Evolutionary conservation across 1,284 basidiomycete genomes (phyloP), one percentile per base, ranked within the genome.

Genomic region (Fomitopsis schrenkii): DNA sequence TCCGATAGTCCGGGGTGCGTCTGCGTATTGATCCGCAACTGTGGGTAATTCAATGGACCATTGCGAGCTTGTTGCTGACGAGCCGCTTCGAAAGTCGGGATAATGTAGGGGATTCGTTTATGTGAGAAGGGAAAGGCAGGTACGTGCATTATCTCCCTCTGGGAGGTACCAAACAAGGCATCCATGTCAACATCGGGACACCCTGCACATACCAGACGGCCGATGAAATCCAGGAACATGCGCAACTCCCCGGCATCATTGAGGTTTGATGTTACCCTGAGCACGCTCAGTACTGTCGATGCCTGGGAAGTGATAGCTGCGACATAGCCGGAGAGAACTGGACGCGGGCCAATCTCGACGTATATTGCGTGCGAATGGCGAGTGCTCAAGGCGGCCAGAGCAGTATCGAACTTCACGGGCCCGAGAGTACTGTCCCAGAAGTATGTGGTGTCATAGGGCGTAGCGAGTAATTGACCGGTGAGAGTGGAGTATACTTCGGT

Each of bases 1-100:
- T 77, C 68, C 0, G 73, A 74, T 0, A 80, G 66, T 4, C 61
- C 65, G 0, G 76, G 76, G 62, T 78, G 77, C 1, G 74, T 77
- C 10, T 26, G 14, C 9, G 8, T 26, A 36, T 36, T 53, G 50
- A 53, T 12, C 17, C 50, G 10, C 17, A 46, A 33, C 2, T 35
- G 50, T 15, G 41, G 42, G 15, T 33, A 15, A 4, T 45, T 15
- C 15, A 57, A 19, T 7, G 7, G 42, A 15, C 50, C 50, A 15
- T 33, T 33, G 30, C 30, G 30, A 53, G 50, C 28, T 53, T 26
- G 10, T n/a, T 5, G 3, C 28, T 26, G 9, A 53, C 17, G 50
- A 53, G 38, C 38, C 14, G 12, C 38, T 8, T 15, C 12, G 38
- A 12, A 40, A 77, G 30, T 63, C 50, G 41, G 57, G 17, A 41